These are phyloP conservation scores for Adiantum capillusveneris DNA, from an alignment of 75 land plant species.

Conservation along the genomic window DNA sequence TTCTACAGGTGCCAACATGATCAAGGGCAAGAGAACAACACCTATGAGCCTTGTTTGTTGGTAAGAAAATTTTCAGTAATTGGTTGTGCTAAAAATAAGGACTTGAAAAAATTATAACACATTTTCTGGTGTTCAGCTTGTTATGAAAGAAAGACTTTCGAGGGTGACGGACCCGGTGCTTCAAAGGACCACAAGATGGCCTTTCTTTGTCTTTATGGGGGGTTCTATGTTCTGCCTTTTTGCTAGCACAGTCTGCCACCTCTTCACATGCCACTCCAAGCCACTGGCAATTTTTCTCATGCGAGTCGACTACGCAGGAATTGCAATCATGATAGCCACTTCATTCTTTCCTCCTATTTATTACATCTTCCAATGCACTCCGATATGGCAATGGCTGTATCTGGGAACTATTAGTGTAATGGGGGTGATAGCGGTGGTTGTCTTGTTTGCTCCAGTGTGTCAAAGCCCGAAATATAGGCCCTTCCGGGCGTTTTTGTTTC, in stretches of 20 bases:
- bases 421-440: constrained; percentile 51
- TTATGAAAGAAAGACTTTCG: constrained; percentile 23
- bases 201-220: constrained; percentile 70
- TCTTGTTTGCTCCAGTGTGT: constrained; percentile 53
- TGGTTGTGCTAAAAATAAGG: neutral
- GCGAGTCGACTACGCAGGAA: constrained; percentile 80
- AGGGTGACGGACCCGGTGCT: constrained; percentile 22
- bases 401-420: constrained; percentile 54
- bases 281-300: constrained; percentile 38
- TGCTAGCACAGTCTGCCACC: constrained; percentile 75
- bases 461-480: constrained; percentile 46
- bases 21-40: neutral
- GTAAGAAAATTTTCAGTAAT: neutral
- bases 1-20: neutral
- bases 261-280: constrained; percentile 76
- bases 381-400: constrained; percentile 61
- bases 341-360: constrained; percentile 94
- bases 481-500: constrained; percentile 49
- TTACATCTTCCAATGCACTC: constrained; percentile 80
- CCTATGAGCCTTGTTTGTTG: neutral
- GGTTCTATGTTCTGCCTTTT: constrained; percentile 90
- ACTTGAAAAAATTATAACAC: neutral
- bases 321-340: constrained; percentile 83
- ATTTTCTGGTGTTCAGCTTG: constrained; percentile 17
- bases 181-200: constrained; percentile 47